Percentiles rank a stretch among this genome's conserved stretches.
Evolutionary conservation across 2,329 filamentous ascomycete species (phyloP).

Genomic region (Thielaviopsis ethacetica): DNA sequence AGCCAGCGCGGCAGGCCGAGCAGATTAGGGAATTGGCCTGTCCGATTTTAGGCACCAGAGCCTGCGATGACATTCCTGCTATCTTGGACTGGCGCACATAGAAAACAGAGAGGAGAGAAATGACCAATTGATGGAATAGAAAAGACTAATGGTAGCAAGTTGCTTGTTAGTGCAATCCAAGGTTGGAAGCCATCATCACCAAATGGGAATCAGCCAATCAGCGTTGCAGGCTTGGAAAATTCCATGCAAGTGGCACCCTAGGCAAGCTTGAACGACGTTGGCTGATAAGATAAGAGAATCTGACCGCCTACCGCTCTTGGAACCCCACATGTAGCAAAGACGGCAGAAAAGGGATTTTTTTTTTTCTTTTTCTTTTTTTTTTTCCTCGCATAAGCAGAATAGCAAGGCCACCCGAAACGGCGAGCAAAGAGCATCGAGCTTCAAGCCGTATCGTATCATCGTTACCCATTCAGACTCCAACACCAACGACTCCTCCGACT

Average conservation of each 20-base stretch:
- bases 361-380: constrained; percentile 8
- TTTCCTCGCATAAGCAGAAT: background rate
- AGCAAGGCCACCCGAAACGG: background rate
- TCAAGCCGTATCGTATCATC: background rate
- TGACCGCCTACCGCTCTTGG: constrained; percentile 7
- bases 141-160: background rate
- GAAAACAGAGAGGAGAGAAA: background rate
- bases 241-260: constrained; percentile 2
- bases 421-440: background rate
- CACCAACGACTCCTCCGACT: background rate
- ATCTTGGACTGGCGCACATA: background rate
- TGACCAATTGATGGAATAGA: background rate
- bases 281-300: constrained; percentile 11
- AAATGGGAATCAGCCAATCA: constrained; percentile 1
- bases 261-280: background rate
- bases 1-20: background rate
- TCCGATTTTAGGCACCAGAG: constrained; percentile 8
- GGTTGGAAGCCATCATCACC: constrained; percentile 1
- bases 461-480: background rate
- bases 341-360: constrained; percentile 12
- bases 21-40: constrained; percentile 9
- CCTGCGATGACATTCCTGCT: constrained; percentile 10
- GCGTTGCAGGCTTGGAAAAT: constrained; percentile 1
- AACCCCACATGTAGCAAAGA: background rate
- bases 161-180: background rate